Conservation (phyloP, 2,329 filamentous ascomycete species). For the Verticillium tricorpus region DNA sequence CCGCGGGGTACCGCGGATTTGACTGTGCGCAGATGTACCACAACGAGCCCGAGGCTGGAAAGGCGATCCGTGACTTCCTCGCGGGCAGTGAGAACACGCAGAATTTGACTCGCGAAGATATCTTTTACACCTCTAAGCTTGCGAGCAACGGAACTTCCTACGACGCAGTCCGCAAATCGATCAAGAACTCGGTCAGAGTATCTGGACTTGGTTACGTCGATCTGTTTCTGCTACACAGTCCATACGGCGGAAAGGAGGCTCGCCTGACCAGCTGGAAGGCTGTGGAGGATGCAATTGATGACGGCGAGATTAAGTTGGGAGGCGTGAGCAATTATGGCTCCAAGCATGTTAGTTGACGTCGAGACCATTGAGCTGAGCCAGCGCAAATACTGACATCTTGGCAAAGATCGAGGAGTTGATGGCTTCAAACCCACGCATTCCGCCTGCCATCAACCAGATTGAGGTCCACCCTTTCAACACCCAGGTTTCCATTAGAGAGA, state of each 20-base stretch:
- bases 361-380: background rate
- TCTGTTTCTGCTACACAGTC: slow-evolving; percentile 74
- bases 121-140: slow-evolving; percentile 80
- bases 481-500: slow-evolving; percentile 58
- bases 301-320: slow-evolving; percentile 65
- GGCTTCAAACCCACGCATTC: slow-evolving; percentile 53
- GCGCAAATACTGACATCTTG: background rate
- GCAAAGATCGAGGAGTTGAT: slow-evolving; percentile 64
- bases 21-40: slow-evolving; percentile 53
- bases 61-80: slow-evolving; percentile 58
- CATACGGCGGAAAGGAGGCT: slow-evolving; percentile 66
- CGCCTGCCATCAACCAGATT: slow-evolving; percentile 73
- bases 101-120: slow-evolving; percentile 58
- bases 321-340: slow-evolving; percentile 79
- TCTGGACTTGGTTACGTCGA: slow-evolving; percentile 72
- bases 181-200: slow-evolving; percentile 59
- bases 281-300: slow-evolving; percentile 68
- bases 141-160: slow-evolving; percentile 61
- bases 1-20: slow-evolving; percentile 46
- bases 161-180: slow-evolving; percentile 60
- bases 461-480: slow-evolving; percentile 83
- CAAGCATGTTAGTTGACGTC: slow-evolving; percentile 53
- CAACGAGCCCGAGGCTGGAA: slow-evolving; percentile 68
- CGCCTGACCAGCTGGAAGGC: slow-evolving; percentile 72
- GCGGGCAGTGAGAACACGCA: slow-evolving; percentile 37